These are phyloP conservation scores for Melampsora allii-populina DNA, from an alignment of 1,284 basidiomycete genomes.

Conservation along the genomic window DNA sequence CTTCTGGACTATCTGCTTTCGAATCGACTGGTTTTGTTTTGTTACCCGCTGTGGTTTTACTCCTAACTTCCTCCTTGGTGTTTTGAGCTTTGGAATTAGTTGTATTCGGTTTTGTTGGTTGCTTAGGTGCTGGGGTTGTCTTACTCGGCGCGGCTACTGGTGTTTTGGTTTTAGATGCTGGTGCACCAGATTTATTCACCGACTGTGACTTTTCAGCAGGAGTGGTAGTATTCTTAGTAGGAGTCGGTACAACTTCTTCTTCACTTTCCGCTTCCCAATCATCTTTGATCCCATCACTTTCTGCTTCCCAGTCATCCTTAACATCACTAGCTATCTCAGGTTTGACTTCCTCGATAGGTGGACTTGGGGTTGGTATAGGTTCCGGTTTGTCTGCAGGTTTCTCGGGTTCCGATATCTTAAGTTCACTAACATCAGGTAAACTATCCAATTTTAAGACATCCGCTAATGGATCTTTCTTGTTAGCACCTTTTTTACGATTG, in stretches of 20 bases:
- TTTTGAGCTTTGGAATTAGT: constrained; percentile 45
- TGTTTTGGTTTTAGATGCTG: background rate
- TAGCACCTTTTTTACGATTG: constrained; percentile 66
- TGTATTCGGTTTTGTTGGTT: constrained; percentile 23
- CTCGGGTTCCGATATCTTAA: constrained; percentile 11
- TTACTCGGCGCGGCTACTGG: constrained; percentile 10
- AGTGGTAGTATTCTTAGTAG: background rate
- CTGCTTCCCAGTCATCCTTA: constrained; percentile 83
- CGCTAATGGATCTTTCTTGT: constrained; percentile 48
- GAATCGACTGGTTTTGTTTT: constrained; percentile 45
- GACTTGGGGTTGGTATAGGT: constrained; percentile 52
- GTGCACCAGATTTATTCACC: background rate
- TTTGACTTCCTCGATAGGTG: constrained; percentile 53
- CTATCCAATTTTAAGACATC: constrained; percentile 42
- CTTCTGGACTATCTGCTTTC: constrained; percentile 12
- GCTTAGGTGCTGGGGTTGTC: constrained; percentile 14
- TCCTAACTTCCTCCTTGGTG: constrained; percentile 53
- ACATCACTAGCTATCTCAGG: constrained; percentile 57
- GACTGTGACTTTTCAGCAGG: constrained; percentile 34
- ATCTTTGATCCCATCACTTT: constrained; percentile 59
- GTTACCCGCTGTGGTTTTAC: constrained; percentile 47
- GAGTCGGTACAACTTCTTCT: constrained; percentile 44
- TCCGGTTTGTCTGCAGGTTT: constrained; percentile 12
- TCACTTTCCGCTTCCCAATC: constrained; percentile 52
- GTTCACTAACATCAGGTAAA: constrained; percentile 42